Evolutionary conservation across 768 basidiomycete species (phyloP).

Genomic region (Leucogyrophana mollusca): DNA sequence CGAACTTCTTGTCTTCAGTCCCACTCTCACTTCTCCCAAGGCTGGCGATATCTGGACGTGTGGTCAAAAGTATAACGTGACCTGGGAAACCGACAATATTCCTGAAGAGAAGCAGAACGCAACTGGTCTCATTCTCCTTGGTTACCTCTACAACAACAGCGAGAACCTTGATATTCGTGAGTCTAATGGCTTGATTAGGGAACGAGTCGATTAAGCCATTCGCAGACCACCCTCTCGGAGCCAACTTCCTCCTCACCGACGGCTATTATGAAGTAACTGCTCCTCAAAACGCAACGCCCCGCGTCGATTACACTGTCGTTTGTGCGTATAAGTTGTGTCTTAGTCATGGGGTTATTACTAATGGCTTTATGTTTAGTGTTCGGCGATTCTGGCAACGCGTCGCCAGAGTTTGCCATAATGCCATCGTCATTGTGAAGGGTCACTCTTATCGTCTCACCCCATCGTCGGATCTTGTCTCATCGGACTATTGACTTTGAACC

Average conservation of each 20-base stretch:
- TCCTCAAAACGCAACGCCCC: constrained; percentile 30
- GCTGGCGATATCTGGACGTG: constrained; percentile 33
- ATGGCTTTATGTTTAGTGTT: constrained; percentile 34
- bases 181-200: constrained; percentile 14
- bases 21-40: constrained; percentile 41
- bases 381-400: constrained; percentile 45
- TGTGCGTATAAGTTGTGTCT: constrained; percentile 25
- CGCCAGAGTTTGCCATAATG: constrained; percentile 24
- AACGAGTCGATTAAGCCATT: not conserved
- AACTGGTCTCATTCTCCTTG: constrained; percentile 46
- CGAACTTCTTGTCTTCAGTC: constrained; percentile 37
- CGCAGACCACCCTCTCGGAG: constrained; percentile 43
- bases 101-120: constrained; percentile 34
- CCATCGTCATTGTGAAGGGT: not conserved
- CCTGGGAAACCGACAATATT: constrained; percentile 39
- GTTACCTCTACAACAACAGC: constrained; percentile 31
- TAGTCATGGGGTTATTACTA: not conserved
- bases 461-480: too few relatives aligned
- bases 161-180: constrained; percentile 53
- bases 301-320: constrained; percentile 47
- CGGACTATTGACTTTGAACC: too few relatives aligned
- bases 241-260: constrained; percentile 35
- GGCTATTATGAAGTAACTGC: constrained; percentile 40
- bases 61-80: constrained; percentile 37
- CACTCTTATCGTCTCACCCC: too few relatives aligned